These are phyloP conservation scores for Myriosclerotinia scirpicola DNA, from an alignment of 2,329 filamentous ascomycete genomes.

Conservation along the genomic window DNA sequence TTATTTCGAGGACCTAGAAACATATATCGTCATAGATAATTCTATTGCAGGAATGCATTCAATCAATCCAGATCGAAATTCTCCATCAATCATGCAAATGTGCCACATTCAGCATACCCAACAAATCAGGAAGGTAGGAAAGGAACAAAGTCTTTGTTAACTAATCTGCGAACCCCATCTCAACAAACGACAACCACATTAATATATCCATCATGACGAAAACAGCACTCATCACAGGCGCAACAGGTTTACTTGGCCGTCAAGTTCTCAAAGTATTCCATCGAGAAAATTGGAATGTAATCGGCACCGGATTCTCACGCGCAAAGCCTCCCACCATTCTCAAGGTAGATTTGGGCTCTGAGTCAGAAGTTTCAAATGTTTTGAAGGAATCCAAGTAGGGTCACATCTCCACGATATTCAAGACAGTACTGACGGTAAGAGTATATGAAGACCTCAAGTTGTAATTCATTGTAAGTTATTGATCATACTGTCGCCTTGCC, in stretches of 20 bases:
- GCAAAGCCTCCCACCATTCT: conserved; percentile 69
- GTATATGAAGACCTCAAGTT: conserved; percentile 61
- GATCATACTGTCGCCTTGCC: neutral
- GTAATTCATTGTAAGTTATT: conserved; percentile 72
- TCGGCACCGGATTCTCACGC: conserved; percentile 72
- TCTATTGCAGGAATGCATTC: neutral
- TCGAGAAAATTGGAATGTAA: conserved; percentile 64
- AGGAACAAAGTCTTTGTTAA: conserved; percentile 1
- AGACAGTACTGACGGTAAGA: conserved; percentile 29
- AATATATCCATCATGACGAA: conserved; percentile 39
- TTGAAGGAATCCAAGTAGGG: conserved; percentile 57
- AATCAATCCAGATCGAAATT: neutral
- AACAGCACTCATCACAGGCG: conserved; percentile 76
- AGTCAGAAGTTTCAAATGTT: conserved; percentile 48
- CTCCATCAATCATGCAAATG: neutral
- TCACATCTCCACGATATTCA: conserved; percentile 25
- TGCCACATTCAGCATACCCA: neutral
- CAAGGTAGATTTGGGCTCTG: conserved; percentile 40
- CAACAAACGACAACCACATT: conserved; percentile 4
- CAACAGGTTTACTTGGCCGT: conserved; percentile 79
- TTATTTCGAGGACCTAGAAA: too few relatives aligned
- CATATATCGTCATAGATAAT: neutral
- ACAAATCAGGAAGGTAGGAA: conserved; percentile 8
- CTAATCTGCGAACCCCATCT: neutral
- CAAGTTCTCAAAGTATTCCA: conserved; percentile 74